phyloP scores from a whole-genome alignment of 1,284 basidiomycete genomes.

The Rhodotorula sp. region DNA sequence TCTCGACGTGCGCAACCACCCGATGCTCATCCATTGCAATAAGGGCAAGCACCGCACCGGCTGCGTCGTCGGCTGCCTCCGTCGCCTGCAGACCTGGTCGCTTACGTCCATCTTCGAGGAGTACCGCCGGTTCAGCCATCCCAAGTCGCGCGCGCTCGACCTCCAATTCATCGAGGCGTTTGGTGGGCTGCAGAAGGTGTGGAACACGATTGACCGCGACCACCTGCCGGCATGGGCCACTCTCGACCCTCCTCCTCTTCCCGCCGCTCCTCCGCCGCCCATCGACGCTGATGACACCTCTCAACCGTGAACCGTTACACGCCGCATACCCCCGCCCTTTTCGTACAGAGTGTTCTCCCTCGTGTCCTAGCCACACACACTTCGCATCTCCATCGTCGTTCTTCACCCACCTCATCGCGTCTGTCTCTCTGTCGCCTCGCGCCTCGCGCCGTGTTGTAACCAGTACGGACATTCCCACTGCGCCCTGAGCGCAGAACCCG shows the following conservation, averaged over 20 bases:
- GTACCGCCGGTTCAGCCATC: constrained; percentile 55
- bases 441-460: too few species aligned
- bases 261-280: neutral
- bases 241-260: constrained; percentile 2
- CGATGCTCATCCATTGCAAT: constrained; percentile 59
- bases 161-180: constrained; percentile 57
- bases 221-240: constrained; percentile 3
- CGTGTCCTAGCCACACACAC: too few species aligned
- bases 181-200: constrained; percentile 16
- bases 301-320: too few species aligned
- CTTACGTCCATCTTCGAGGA: constrained; percentile 58
- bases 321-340: too few species aligned
- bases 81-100: constrained; percentile 57
- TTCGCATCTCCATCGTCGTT: too few species aligned
- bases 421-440: too few species aligned
- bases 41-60: constrained; percentile 61
- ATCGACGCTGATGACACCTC: too few species aligned
- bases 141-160: constrained; percentile 56
- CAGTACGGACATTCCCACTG: too few species aligned
- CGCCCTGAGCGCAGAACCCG: too few species aligned
- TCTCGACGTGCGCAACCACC: constrained; percentile 57
- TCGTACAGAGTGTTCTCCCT: too few species aligned
- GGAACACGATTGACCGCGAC: neutral
- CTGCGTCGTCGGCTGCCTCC: constrained; percentile 57
- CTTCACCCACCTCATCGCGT: too few species aligned